These are phyloP conservation scores for Mycena floridula DNA, from an alignment of 768 basidiomycete genomes.

Conservation along the genomic window DNA sequence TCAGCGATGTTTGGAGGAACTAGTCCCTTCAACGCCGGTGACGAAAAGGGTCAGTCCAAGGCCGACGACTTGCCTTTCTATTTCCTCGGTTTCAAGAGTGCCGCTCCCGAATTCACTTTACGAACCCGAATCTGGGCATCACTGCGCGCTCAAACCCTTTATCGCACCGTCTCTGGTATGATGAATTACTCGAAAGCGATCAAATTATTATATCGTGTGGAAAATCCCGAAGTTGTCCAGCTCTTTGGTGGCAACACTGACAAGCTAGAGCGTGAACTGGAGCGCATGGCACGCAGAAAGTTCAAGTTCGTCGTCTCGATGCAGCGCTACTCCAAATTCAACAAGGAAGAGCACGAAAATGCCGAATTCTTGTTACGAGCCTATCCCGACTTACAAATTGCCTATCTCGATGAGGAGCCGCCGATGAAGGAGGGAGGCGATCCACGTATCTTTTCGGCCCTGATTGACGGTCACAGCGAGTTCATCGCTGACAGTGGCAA, in stretches of 20 bases:
- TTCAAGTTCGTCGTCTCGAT: conserved; percentile 99
- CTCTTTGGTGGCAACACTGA: conserved; percentile 97
- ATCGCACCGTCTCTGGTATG: conserved; percentile 98
- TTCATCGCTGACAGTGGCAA: conserved; percentile 85
- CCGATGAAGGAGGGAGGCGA: conserved; percentile 93
- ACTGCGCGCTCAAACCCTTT: conserved; percentile 95
- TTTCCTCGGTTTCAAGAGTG: conserved; percentile 98
- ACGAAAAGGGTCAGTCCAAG: conserved; percentile 81
- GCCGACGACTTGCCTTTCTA: conserved; percentile 95
- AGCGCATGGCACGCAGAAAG: conserved; percentile 96
- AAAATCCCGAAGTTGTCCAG: conserved; percentile 99
- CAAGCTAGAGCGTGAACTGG: conserved; percentile 91
- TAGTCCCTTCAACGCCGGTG: conserved; percentile 57
- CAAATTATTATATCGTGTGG: conserved; percentile 98
- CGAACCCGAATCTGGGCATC: conserved; percentile 99
- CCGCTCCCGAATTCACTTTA: conserved; percentile 95
- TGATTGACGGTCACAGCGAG: conserved; percentile 98
- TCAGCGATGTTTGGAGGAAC: conserved; percentile 78
- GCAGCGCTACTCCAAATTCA: conserved; percentile 99
- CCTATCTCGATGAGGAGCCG: conserved; percentile 95
- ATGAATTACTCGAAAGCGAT: conserved; percentile 99
- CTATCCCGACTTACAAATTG: conserved; percentile 97
- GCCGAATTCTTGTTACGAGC: conserved; percentile 96
- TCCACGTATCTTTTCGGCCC: conserved; percentile 87
- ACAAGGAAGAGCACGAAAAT: conserved; percentile 98